Evolutionary conservation across 2,329 filamentous ascomycete genomes (phyloP).

Genomic region (Pseudopyricularia cyperi): DNA sequence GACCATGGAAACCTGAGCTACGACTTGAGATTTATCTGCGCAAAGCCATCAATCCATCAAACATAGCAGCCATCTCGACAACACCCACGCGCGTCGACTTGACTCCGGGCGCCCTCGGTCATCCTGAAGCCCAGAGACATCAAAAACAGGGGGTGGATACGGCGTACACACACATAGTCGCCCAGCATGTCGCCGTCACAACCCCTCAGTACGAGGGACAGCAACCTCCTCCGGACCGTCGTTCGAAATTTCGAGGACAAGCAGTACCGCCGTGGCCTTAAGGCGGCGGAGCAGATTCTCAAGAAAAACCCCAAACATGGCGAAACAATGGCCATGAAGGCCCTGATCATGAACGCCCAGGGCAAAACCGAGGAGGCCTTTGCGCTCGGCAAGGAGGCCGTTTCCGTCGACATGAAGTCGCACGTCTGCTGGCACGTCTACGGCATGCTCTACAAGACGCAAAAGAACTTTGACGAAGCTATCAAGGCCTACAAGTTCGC

Average conservation of each 20-base stretch:
- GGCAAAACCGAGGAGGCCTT: slow-evolving; percentile 93
- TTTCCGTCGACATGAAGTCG: slow-evolving; percentile 96
- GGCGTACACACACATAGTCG: slow-evolving; percentile 1
- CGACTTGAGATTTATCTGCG: neutral
- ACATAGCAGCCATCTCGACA: neutral
- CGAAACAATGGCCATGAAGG: slow-evolving; percentile 98
- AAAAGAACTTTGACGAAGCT: slow-evolving; percentile 97
- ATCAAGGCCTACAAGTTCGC: slow-evolving; percentile 99
- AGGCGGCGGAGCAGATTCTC: slow-evolving; percentile 91
- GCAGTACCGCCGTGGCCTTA: slow-evolving; percentile 90
- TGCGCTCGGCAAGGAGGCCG: slow-evolving; percentile 76
- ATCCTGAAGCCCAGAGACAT: neutral
- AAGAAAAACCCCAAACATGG: slow-evolving; percentile 92
- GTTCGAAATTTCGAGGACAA: slow-evolving; percentile 97
- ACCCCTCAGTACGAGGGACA: slow-evolving; percentile 73
- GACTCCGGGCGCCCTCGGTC: neutral
- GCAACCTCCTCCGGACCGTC: slow-evolving; percentile 83
- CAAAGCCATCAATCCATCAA: neutral
- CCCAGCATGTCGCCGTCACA: slow-evolving; percentile 46
- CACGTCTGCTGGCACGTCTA: slow-evolving; percentile 99
- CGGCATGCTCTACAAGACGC: slow-evolving; percentile 79
- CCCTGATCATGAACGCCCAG: slow-evolving; percentile 85
- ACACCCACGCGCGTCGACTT: neutral
- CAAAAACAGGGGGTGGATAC: neutral
- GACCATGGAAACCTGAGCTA: neutral